These are phyloP conservation scores for Thelonectria blattea DNA, from an alignment of 2,329 filamentous ascomycete species.

Conservation along the genomic window DNA sequence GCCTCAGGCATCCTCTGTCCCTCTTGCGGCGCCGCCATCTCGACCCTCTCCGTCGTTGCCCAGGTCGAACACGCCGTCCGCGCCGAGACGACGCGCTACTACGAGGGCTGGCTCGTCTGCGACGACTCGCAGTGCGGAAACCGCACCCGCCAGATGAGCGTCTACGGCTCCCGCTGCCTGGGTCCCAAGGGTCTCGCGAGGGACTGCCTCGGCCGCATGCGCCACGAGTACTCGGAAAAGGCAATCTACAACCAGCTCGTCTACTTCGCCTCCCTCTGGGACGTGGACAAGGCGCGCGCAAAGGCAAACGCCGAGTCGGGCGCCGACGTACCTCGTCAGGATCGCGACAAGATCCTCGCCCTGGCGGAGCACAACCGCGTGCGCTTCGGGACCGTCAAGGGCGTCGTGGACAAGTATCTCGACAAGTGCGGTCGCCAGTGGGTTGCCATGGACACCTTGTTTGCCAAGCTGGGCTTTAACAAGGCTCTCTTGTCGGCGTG, in stretches of 20 bases:
- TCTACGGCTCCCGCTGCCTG: constrained; percentile 89
- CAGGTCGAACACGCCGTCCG: constrained; percentile 89
- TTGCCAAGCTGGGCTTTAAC: constrained; percentile 69
- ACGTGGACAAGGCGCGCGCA: constrained; percentile 79
- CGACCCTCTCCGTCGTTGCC: constrained; percentile 77
- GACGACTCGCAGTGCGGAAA: constrained; percentile 87
- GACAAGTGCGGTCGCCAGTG: constrained; percentile 90
- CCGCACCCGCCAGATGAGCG: constrained; percentile 88
- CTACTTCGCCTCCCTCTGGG: constrained; percentile 84
- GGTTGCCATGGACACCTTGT: constrained; percentile 92
- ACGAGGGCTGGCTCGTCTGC: constrained; percentile 90
- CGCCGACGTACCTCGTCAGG: constrained; percentile 55
- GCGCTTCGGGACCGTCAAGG: constrained; percentile 77
- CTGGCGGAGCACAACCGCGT: constrained; percentile 83
- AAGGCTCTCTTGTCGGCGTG: constrained; percentile 34
- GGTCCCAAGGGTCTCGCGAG: constrained; percentile 84
- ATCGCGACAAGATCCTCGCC: constrained; percentile 69
- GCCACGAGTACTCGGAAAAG: constrained; percentile 86
- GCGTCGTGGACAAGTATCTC: constrained; percentile 80
- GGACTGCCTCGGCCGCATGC: constrained; percentile 87
- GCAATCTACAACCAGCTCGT: constrained; percentile 93
- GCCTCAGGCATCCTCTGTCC: constrained; percentile 78
- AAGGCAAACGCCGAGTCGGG: constrained; percentile 56
- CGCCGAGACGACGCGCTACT: constrained; percentile 80
- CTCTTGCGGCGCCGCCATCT: constrained; percentile 68